Conservation (phyloP, 495 filamentous ascomycete genomes). For the Cercophora sp. region DNA sequence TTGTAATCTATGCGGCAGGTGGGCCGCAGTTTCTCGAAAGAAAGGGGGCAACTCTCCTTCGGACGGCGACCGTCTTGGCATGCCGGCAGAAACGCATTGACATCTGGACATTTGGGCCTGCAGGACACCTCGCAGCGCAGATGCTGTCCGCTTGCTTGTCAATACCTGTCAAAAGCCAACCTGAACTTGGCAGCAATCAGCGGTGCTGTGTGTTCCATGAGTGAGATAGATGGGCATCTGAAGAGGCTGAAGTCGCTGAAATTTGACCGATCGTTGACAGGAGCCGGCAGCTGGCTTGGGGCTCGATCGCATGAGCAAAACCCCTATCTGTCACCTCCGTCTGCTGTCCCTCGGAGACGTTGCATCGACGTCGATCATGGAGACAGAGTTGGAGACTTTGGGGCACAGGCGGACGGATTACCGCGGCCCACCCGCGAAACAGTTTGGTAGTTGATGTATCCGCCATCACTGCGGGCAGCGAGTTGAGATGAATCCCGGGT, state of each 20-base stretch:
- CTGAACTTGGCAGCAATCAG: conserved; percentile 7
- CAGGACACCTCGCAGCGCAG: no score
- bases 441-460: no score
- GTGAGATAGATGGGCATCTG: not conserved
- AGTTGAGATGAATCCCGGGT: conserved; percentile 7
- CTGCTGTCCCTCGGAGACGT: conserved; percentile 1
- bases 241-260: conserved; percentile 11
- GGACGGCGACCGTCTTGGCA: not conserved
- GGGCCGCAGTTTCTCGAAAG: not conserved
- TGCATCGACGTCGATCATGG: conserved; percentile 13
- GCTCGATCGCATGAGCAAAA: no score
- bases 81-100: conserved; percentile 22
- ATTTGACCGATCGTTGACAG: no score
- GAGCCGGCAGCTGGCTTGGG: no score
- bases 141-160: no score
- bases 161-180: no score
- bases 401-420: not conserved
- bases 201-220: not conserved
- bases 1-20: not conserved
- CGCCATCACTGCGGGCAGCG: no score
- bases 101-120: conserved; percentile 8
- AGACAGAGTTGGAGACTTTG: not conserved
- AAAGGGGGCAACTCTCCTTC: not conserved
- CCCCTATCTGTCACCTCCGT: no score
- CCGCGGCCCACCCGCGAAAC: no score